Percentiles rank a stretch among this genome's conserved stretches.
Evolutionary conservation across 2,329 filamentous ascomycete genomes (phyloP).

Genomic region (Fusarium tricinctum): DNA sequence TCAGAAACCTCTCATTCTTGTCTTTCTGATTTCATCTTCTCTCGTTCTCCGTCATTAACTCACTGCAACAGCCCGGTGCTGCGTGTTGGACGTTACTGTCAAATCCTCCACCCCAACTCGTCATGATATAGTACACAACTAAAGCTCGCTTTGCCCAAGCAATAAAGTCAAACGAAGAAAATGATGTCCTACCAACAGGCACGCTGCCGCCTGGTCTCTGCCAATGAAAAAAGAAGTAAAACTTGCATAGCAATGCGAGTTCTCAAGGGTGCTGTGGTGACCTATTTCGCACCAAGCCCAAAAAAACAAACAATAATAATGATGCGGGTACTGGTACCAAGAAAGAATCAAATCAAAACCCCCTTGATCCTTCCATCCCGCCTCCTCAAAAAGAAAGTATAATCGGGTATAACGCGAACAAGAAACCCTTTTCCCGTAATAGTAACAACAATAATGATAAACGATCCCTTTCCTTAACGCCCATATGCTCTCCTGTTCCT

Average conservation of each 20-base stretch:
- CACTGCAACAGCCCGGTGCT: slow-evolving; percentile 13
- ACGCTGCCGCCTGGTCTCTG: slow-evolving; percentile 29
- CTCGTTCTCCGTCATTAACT: slow-evolving; percentile 40
- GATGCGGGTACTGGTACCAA: slow-evolving; percentile 37
- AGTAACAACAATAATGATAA: slow-evolving; percentile 2
- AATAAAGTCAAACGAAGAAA: slow-evolving; percentile 26
- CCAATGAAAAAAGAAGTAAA: slow-evolving; percentile 29
- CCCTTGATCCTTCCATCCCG: slow-evolving; percentile 24
- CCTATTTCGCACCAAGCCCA: slow-evolving; percentile 33
- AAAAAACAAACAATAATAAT: slow-evolving; percentile 32
- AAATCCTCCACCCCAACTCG: slow-evolving; percentile 18
- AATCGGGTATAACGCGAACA: slow-evolving; percentile 53
- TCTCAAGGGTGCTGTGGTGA: slow-evolving; percentile 22
- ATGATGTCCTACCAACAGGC: slow-evolving; percentile 26
- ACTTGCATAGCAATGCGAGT: slow-evolving; percentile 23
- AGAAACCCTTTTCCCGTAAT: slow-evolving; percentile 39
- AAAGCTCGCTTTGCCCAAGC: slow-evolving; percentile 19
- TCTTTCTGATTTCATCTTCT: slow-evolving; percentile 24
- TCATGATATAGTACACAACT: slow-evolving; percentile 43
- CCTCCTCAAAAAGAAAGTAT: slow-evolving; percentile 48
- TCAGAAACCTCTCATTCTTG: slow-evolving; percentile 30
- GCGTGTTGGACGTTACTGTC: slow-evolving; percentile 8
- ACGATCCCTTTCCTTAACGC: slow-evolving; percentile 36
- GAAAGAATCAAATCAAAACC: slow-evolving; percentile 28
- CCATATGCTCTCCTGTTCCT: slow-evolving; percentile 29